These are phyloP conservation scores for Nissolia schottii DNA, from an alignment of 306 rosid genomes.

Conservation along the genomic window DNA sequence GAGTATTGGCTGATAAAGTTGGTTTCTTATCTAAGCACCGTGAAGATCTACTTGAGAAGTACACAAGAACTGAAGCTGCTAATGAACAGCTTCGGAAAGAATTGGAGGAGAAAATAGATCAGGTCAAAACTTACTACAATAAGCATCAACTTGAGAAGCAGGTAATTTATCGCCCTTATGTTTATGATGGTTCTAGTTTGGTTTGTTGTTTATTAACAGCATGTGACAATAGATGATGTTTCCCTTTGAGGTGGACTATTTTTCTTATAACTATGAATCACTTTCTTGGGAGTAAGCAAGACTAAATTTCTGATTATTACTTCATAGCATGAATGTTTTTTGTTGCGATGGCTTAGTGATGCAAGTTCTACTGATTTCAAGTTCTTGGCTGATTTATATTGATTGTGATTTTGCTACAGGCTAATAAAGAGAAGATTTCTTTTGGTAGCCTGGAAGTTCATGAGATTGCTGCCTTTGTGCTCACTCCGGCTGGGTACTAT, in stretches of 20 bases:
- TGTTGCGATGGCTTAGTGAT: neutral
- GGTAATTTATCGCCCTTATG: slow-evolving; percentile 42
- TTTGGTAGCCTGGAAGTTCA: slow-evolving; percentile 82
- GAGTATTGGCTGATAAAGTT: slow-evolving; percentile 71
- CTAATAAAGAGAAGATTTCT: slow-evolving; percentile 91
- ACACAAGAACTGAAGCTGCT: slow-evolving; percentile 60
- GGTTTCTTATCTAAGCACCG: slow-evolving; percentile 71
- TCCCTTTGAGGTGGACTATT: neutral
- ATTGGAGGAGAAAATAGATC: slow-evolving; percentile 75
- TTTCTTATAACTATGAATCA: neutral
- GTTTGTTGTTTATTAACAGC: neutral
- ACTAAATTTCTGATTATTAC: neutral
- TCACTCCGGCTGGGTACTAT: slow-evolving; percentile 63
- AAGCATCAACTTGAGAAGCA: slow-evolving; percentile 96
- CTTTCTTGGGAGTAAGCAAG: neutral
- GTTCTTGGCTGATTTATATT: neutral
- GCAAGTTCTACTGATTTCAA: neutral
- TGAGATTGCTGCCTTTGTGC: slow-evolving; percentile 94
- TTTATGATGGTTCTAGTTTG: neutral
- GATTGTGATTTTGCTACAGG: slow-evolving; percentile 53
- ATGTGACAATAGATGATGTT: neutral
- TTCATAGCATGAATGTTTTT: slow-evolving; percentile 15
- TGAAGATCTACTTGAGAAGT: slow-evolving; percentile 77
- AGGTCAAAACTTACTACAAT: slow-evolving; percentile 73
- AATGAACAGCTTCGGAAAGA: slow-evolving; percentile 82